phyloP scores from a whole-genome alignment of 2,329 filamentous ascomycete genomes.

The Zasmidium angulare region DNA sequence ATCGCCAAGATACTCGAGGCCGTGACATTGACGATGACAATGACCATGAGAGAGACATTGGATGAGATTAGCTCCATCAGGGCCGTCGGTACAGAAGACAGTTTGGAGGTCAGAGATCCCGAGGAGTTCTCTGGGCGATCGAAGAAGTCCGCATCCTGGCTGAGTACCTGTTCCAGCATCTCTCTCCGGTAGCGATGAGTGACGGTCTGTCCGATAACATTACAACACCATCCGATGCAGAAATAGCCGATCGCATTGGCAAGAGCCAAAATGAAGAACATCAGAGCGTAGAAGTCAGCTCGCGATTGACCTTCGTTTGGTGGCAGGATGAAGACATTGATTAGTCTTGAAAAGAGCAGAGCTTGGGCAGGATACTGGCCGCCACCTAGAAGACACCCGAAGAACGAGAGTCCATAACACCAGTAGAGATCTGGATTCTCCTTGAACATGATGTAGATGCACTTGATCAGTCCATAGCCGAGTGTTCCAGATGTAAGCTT shows the following conservation, averaged over 20 bases:
- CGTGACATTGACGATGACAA: constrained; percentile 35
- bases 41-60: constrained; percentile 41
- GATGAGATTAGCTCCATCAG: constrained; percentile 52
- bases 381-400: constrained; percentile 39
- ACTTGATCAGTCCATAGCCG: constrained; percentile 35
- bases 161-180: constrained; percentile 30
- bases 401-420: constrained; percentile 39
- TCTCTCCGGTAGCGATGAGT: constrained; percentile 38
- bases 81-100: constrained; percentile 51
- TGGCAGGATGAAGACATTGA: constrained; percentile 48
- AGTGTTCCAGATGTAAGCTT: constrained; percentile 28
- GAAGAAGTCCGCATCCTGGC: constrained; percentile 36
- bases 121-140: constrained; percentile 50
- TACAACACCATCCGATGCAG: constrained; percentile 46
- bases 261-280: constrained; percentile 57
- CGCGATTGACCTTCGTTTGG: constrained; percentile 39
- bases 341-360: constrained; percentile 50
- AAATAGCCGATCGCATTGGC: constrained; percentile 45
- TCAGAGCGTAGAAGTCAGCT: constrained; percentile 54
- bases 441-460: constrained; percentile 38
- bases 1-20: constrained; percentile 33
- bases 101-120: constrained; percentile 48
- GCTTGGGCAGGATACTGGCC: constrained; percentile 50
- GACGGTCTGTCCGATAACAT: constrained; percentile 47
- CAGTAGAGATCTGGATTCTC: constrained; percentile 38